phyloP scores from a whole-genome alignment of 2,329 filamentous ascomycete genomes.

The Bipolaris bicolor region DNA sequence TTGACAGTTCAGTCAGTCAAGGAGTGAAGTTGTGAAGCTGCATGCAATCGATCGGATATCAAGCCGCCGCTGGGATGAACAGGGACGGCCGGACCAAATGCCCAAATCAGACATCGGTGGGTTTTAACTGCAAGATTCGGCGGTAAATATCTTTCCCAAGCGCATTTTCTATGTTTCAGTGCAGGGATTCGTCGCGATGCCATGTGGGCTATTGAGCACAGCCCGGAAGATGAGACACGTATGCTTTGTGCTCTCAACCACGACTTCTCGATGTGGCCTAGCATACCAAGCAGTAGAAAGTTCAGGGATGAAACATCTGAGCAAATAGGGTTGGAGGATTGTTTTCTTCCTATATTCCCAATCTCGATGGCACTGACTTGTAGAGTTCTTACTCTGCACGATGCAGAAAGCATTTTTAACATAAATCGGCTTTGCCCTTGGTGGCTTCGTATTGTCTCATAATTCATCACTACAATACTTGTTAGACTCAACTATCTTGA shows the following conservation, averaged over 20 bases:
- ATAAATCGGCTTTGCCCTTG: not conserved
- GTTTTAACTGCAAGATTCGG: too few relatives aligned
- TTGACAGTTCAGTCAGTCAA: too few relatives aligned
- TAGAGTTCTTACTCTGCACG: not conserved
- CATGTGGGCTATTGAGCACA: not conserved
- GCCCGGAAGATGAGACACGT: not conserved
- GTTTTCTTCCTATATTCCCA: not conserved
- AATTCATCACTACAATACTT: not conserved
- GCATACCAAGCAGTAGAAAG: not conserved
- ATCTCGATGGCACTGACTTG: not conserved
- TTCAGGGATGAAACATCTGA: not conserved
- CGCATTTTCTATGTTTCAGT: not conserved
- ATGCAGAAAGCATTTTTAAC: not conserved
- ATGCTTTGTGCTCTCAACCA: not conserved
- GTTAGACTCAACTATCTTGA: not conserved
- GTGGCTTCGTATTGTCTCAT: not conserved
- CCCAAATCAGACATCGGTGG: too few relatives aligned
- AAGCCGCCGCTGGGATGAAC: too few relatives aligned
- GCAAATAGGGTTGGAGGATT: not conserved
- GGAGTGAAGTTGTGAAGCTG: too few relatives aligned
- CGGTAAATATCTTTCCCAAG: too few relatives aligned
- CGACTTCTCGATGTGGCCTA: not conserved
- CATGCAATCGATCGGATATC: too few relatives aligned
- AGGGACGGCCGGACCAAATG: too few relatives aligned
- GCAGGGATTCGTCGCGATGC: not conserved